Evolutionary conservation across 148 eudicot genomes (phyloP), one percentile per base, ranked within the genome.

Genomic region (Fallopia convolvulus): DNA sequence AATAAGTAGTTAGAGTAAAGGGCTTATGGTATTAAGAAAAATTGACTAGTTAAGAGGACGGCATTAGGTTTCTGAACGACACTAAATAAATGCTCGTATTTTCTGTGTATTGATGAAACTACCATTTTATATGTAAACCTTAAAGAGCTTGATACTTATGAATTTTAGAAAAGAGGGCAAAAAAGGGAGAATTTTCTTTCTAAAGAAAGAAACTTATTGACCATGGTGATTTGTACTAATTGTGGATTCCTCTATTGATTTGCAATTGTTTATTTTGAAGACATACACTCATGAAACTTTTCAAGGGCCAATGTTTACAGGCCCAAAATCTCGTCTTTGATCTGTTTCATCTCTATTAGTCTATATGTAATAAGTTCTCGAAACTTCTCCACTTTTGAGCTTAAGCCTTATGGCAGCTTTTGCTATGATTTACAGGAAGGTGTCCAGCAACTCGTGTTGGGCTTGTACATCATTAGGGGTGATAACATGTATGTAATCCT

Each of bases 391-490:
- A 15, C 0, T 2, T 30, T 12, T 63, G 2, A 68, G 12, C 42
- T 68, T 14, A 33, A 14, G 10, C 21, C 20, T 68, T 14, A 32
- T 39, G 4, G 21, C 15, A 9, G 44, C 20, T 33, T 66, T 33
- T 66, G 3, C 72, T 68, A 17, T 85, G 70, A 50, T 76, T 77
- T 85, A 85, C 92, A 94, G 98, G 97, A 92, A 90, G 97, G 97
- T 42, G 95, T 92, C 44, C 93, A 90, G 75, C 97, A 93, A 82
- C 89, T 94, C 77, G 99, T 94, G 49, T 81, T 94, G 82, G 96
- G 97, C 49, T 88, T 94, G 77, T 92, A 94, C 89, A 92, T 94
- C 89, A 90, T 92, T 60, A 90, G 99, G 79, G 99, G 99, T 46
- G 99, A 90, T 76, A 92, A 90, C 91, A 94, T 94, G 99, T 92